phyloP scores from a whole-genome alignment of 1,284 basidiomycete genomes.

The Cryptococcus deneoformans region DNA sequence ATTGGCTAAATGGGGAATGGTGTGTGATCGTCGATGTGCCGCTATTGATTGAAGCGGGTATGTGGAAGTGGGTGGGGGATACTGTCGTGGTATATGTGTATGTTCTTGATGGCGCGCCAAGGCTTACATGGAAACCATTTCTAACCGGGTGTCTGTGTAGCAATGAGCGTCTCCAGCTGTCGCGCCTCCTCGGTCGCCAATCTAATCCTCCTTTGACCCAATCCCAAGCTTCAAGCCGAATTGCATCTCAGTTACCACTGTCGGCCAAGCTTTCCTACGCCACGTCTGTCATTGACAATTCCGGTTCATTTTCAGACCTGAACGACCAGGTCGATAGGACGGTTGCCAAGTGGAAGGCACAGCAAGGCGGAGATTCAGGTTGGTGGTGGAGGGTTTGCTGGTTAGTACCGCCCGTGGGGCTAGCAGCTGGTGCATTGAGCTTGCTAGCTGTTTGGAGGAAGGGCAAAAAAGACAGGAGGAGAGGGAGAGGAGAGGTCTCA shows the following conservation, averaged over 20 bases:
- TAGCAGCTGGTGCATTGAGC: slow-evolving; percentile 39
- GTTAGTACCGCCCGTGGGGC: slow-evolving; percentile 74
- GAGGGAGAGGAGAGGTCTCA: slow-evolving; percentile 31
- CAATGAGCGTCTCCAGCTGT: slow-evolving; percentile 61
- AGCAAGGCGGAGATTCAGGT: slow-evolving; percentile 53
- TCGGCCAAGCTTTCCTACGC: slow-evolving; percentile 76
- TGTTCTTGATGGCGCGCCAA: slow-evolving; percentile 14
- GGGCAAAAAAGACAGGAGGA: slow-evolving; percentile 12
- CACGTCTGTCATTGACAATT: slow-evolving; percentile 86
- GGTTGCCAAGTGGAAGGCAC: slow-evolving; percentile 59
- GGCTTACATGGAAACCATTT: background rate
- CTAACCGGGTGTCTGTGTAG: slow-evolving; percentile 53
- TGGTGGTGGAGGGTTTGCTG: slow-evolving; percentile 70
- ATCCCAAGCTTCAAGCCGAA: slow-evolving; percentile 62
- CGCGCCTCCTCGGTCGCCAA: slow-evolving; percentile 66
- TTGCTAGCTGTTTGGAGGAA: slow-evolving; percentile 24
- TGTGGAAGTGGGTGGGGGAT: slow-evolving; percentile 81
- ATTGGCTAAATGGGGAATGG: slow-evolving; percentile 75
- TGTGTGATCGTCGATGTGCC: slow-evolving; percentile 88
- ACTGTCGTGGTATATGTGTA: slow-evolving; percentile 76
- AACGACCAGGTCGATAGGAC: slow-evolving; percentile 66
- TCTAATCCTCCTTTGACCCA: slow-evolving; percentile 57
- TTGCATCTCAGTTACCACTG: slow-evolving; percentile 79
- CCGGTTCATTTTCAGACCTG: slow-evolving; percentile 67
- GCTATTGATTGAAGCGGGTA: slow-evolving; percentile 82